Conservation (phyloP, 2,329 filamentous ascomycete species). For the Chrysoporthe cubensis region DNA sequence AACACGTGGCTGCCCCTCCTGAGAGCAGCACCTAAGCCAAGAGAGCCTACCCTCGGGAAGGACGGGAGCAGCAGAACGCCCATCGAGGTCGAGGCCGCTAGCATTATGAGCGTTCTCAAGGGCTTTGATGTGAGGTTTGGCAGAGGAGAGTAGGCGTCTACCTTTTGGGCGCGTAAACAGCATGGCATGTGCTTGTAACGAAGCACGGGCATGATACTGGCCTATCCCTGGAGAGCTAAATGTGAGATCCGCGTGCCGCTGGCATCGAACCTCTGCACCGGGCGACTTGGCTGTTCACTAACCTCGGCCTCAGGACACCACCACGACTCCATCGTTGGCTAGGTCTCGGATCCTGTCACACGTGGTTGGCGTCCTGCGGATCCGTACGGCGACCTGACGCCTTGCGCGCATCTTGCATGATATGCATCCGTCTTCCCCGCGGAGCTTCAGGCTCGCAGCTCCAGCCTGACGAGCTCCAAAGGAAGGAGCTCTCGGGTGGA, state of each 20-base stretch:
- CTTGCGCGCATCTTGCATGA: neutral
- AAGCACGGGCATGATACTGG: neutral
- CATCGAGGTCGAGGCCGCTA: conserved; percentile 80
- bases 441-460: neutral
- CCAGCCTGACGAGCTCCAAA: neutral
- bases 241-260: neutral
- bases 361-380: neutral
- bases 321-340: neutral
- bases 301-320: neutral
- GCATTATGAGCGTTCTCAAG: conserved; percentile 83
- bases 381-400: neutral
- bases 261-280: neutral
- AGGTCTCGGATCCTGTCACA: neutral
- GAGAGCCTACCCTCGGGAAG: conserved; percentile 34
- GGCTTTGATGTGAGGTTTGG: conserved; percentile 79
- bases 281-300: neutral
- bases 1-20: conserved; percentile 77
- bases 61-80: conserved; percentile 49
- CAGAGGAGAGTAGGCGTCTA: conserved; percentile 33
- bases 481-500: neutral
- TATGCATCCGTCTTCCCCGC: neutral
- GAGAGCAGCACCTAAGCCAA: conserved; percentile 56
- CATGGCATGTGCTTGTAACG: neutral
- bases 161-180: neutral
- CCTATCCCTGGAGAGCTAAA: neutral